Percentiles rank a stretch among this genome's conserved stretches.
Evolutionary conservation across 2,329 filamentous ascomycete genomes (phyloP).

Genomic region (Triangularia verruculosa): DNA sequence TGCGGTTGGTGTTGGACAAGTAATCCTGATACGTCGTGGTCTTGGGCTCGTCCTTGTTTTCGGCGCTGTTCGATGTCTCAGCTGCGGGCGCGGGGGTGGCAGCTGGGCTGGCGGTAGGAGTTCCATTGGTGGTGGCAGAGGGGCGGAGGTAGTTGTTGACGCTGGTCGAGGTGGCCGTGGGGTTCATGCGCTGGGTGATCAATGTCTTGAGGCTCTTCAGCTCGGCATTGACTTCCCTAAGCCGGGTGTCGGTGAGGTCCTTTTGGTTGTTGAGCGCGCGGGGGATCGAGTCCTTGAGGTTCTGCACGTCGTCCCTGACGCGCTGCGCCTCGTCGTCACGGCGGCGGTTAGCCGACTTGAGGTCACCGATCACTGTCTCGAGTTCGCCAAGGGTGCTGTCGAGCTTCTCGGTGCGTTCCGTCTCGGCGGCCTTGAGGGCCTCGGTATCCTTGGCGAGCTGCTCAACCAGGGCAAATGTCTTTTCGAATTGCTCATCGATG

Average conservation of each 20-base stretch:
- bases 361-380: constrained; percentile 74
- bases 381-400: constrained; percentile 80
- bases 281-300: constrained; percentile 80
- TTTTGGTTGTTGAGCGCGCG: constrained; percentile 86
- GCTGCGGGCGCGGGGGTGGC: constrained; percentile 14
- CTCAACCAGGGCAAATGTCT: constrained; percentile 85
- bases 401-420: constrained; percentile 76
- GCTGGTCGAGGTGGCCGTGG: constrained; percentile 28
- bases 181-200: constrained; percentile 61
- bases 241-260: constrained; percentile 72
- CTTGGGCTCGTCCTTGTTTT: constrained; percentile 36
- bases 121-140: constrained; percentile 22
- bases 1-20: constrained; percentile 36
- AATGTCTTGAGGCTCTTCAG: constrained; percentile 90
- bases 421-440: constrained; percentile 80
- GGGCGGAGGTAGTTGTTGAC: constrained; percentile 33
- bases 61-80: constrained; percentile 30
- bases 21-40: constrained; percentile 34
- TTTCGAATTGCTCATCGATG: constrained; percentile 91
- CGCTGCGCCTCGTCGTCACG: constrained; percentile 85
- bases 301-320: constrained; percentile 80
- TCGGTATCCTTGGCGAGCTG: constrained; percentile 90
- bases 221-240: constrained; percentile 83
- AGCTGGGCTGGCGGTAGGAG: constrained; percentile 23
- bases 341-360: constrained; percentile 77